These are phyloP conservation scores for Medicago ruthenica DNA, from an alignment of 306 rosid genomes.

Conservation along the genomic window DNA sequence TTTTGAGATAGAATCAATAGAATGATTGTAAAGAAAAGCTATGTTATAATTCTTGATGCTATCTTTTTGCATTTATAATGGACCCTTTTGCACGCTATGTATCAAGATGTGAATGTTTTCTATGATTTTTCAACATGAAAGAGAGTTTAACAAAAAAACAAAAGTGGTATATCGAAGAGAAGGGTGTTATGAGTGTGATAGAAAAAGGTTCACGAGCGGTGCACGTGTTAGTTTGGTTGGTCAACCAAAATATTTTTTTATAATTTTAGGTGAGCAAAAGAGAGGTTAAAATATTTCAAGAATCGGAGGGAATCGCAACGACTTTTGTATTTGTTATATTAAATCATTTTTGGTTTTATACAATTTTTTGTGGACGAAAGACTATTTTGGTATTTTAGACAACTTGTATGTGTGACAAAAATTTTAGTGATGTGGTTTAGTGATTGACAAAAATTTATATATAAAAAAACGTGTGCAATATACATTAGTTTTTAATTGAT, in stretches of 20 bases:
- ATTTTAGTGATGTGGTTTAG: too few species aligned
- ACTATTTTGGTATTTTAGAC: too few species aligned
- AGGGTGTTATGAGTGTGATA: background rate
- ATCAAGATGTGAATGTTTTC: background rate
- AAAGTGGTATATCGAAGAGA: background rate
- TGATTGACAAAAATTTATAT: too few species aligned
- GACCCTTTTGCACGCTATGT: background rate
- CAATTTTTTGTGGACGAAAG: too few species aligned
- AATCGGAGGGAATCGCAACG: background rate
- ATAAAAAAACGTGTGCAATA: too few species aligned
- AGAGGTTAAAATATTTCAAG: slow-evolving; percentile 12
- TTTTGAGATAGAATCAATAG: slow-evolving; percentile 14
- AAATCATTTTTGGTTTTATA: too few species aligned
- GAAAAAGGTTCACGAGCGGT: background rate
- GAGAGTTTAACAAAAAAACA: background rate
- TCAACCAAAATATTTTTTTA: slow-evolving; percentile 32
- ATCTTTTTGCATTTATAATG: background rate
- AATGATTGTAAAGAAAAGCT: background rate
- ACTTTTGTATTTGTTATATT: background rate
- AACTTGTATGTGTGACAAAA: too few species aligned
- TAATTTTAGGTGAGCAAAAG: slow-evolving; percentile 2
- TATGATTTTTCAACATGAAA: background rate
- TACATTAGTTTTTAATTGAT: too few species aligned
- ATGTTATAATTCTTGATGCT: slow-evolving; percentile 24
- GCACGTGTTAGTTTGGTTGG: slow-evolving; percentile 40